A percentile compares a stretch with the other conserved stretches of the same genome.
phyloP scores from a whole-genome alignment of 495 filamentous ascomycete species.

The Eremomyces bilateralis region DNA sequence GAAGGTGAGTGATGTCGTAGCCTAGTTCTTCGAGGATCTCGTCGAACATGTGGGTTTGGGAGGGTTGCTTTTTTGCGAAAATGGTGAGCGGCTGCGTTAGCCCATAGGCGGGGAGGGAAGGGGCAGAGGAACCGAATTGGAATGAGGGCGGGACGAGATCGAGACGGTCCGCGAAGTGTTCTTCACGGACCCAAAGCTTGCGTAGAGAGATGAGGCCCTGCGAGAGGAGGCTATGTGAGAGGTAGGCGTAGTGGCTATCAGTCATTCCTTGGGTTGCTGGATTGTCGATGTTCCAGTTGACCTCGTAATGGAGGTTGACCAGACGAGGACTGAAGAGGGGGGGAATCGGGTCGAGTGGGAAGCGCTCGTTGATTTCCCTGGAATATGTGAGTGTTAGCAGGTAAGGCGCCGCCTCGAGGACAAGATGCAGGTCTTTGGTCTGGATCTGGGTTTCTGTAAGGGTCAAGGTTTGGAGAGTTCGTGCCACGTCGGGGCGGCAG shows the following conservation, averaged over 20 bases:
- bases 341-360: conserved; percentile 37
- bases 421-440: conserved; percentile 35
- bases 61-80: too few species aligned
- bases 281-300: conserved; percentile 33
- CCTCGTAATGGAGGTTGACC: conserved; percentile 56
- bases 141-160: conserved; percentile 34
- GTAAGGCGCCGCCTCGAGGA: conserved; percentile 37
- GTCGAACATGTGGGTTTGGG: too few species aligned
- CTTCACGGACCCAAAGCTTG: conserved; percentile 68
- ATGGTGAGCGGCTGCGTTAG: too few species aligned
- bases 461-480: conserved; percentile 35
- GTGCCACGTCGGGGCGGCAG: conserved; percentile 24
- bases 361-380: conserved; percentile 40
- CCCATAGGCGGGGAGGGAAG: too few species aligned
- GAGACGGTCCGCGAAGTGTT: conserved; percentile 52
- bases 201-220: conserved; percentile 48
- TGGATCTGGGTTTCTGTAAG: conserved; percentile 45
- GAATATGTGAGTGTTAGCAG: conserved; percentile 44
- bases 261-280: conserved; percentile 9
- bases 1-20: too few species aligned
- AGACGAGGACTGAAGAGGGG: conserved; percentile 46
- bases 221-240: conserved; percentile 60
- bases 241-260: conserved; percentile 61
- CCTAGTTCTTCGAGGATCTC: too few species aligned
- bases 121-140: conserved; percentile 24